A percentile compares a stretch with the other conserved stretches of the same genome.
Conservation (phyloP, 2,329 filamentous ascomycete species). For the Metarhizium humberi region DNA sequence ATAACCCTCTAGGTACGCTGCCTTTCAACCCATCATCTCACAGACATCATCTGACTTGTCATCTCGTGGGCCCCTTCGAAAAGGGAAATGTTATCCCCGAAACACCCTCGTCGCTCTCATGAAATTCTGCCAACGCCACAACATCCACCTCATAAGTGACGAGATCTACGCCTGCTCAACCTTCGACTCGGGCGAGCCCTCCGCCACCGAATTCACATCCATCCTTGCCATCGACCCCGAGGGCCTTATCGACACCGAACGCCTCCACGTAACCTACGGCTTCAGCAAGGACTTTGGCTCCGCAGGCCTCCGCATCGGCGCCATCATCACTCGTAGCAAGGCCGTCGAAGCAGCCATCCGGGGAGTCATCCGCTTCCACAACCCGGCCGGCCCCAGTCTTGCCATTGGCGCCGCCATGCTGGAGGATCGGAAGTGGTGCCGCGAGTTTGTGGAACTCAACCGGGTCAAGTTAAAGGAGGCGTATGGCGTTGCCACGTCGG, state of each 20-base stretch:
- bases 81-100: conserved; percentile 33
- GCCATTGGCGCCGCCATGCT: conserved; percentile 34
- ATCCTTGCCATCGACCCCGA: conserved; percentile 34
- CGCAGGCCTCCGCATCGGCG: conserved; percentile 41
- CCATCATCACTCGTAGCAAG: conserved; percentile 30
- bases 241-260: conserved; percentile 33
- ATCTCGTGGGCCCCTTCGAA: neutral
- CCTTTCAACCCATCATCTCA: too few relatives aligned
- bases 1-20: conserved; percentile 38
- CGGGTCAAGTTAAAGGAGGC: conserved; percentile 27
- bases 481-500: conserved; percentile 27
- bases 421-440: conserved; percentile 34
- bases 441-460: conserved; percentile 31
- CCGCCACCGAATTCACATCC: conserved; percentile 33
- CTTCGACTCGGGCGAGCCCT: conserved; percentile 27
- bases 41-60: conserved; percentile 9
- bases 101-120: conserved; percentile 33
- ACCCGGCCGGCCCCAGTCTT: conserved; percentile 34
- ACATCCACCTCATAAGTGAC: conserved; percentile 46
- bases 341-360: conserved; percentile 24
- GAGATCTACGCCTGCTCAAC: conserved; percentile 48
- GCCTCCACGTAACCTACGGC: conserved; percentile 41
- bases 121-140: conserved; percentile 37
- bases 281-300: conserved; percentile 41
- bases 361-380: conserved; percentile 35